Evolutionary conservation across 345 rosid species (phyloP).

Genomic region (Alliaria petiolata): DNA sequence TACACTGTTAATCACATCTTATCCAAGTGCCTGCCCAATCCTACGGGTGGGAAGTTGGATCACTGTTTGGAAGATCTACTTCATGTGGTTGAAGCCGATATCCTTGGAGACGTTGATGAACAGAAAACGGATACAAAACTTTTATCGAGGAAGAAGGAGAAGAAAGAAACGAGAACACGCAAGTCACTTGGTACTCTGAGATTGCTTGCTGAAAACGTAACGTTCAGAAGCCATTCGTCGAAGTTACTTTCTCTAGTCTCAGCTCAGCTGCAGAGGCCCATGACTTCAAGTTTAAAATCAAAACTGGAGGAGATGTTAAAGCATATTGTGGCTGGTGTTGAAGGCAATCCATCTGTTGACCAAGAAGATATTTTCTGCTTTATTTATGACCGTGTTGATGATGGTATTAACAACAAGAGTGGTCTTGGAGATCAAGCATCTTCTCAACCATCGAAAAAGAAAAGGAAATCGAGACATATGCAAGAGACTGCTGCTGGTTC

Average conservation of each 20-base stretch:
- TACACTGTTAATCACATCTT: conserved; percentile 58
- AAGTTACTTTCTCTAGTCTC: conserved; percentile 59
- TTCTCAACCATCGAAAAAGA: conserved; percentile 13
- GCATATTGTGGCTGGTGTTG: conserved; percentile 69
- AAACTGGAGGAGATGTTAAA: conserved; percentile 63
- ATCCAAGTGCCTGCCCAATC: conserved; percentile 41
- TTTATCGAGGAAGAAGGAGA: background rate
- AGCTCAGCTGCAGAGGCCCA: conserved; percentile 52
- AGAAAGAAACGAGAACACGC: conserved; percentile 67
- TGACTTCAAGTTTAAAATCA: conserved; percentile 56
- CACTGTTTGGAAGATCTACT: conserved; percentile 73
- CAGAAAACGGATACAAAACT: conserved; percentile 44
- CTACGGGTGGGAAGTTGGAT: conserved; percentile 53
- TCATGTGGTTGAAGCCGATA: conserved; percentile 53
- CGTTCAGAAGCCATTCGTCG: conserved; percentile 56
- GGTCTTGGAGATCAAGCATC: conserved; percentile 30
- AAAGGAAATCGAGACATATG: conserved; percentile 15
- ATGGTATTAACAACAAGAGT: conserved; percentile 44
- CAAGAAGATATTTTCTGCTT: conserved; percentile 61
- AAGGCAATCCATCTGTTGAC: conserved; percentile 63
- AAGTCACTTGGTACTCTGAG: conserved; percentile 66
- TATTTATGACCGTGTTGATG: conserved; percentile 56
- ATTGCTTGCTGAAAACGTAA: conserved; percentile 61
- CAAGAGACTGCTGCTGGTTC: conserved; percentile 22
- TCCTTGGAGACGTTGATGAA: conserved; percentile 77